Conservation (phyloP, 139 green algal species). For the Asterochloris sp. region DNA sequence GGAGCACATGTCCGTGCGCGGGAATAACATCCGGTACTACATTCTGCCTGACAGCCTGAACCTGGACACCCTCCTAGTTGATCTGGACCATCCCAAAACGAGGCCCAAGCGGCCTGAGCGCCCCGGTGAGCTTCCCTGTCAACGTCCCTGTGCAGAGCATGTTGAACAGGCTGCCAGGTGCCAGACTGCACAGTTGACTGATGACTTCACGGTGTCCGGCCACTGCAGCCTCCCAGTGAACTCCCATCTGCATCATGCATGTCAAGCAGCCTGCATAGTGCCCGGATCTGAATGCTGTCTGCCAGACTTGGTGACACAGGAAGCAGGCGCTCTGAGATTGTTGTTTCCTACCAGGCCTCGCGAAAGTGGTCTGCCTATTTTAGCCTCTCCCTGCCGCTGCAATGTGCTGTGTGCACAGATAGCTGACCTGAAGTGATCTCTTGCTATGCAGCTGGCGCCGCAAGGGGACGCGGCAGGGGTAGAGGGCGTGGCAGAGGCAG, state of each 20-base stretch:
- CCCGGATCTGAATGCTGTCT: neutral
- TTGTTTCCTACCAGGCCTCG: neutral
- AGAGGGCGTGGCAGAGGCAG: constrained; percentile 18
- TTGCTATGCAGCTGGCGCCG: constrained; percentile 7
- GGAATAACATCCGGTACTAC: constrained; percentile 91
- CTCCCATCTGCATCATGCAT: neutral
- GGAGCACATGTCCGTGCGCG: constrained; percentile 87
- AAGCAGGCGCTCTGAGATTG: neutral
- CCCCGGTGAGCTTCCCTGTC: constrained; percentile 3
- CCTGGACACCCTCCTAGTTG: constrained; percentile 97
- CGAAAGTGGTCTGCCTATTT: neutral
- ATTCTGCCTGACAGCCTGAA: constrained; percentile 98
- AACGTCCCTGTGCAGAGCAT: too few relatives aligned
- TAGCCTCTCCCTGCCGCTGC: neutral
- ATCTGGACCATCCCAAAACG: constrained; percentile 92
- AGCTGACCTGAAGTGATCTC: neutral
- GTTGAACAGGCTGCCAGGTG: neutral
- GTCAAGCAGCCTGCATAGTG: too few relatives aligned
- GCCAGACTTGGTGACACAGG: neutral
- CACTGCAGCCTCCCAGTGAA: neutral
- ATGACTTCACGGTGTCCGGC: neutral
- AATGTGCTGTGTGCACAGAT: neutral
- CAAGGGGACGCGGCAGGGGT: constrained; percentile 14
- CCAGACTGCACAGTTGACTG: neutral
- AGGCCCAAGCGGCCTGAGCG: constrained; percentile 72